A percentile compares a stretch with the other conserved stretches of the same genome.
Conservation (phyloP, 2,329 filamentous ascomycete genomes). For the Hypoxylon sp. region DNA sequence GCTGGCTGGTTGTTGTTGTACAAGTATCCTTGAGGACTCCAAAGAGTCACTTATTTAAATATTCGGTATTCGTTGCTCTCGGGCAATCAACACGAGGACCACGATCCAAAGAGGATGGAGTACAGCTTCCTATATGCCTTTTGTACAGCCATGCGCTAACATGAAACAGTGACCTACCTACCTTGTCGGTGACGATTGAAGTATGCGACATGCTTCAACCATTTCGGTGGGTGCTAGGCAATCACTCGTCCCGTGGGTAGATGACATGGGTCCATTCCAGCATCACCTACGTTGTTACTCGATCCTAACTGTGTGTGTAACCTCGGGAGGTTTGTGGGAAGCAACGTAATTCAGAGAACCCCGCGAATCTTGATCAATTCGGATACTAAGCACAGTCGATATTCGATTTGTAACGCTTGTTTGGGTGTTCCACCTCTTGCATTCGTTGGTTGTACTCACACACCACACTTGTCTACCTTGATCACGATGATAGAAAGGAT, state of each 20-base stretch:
- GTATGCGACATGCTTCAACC: neutral
- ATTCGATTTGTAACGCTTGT: neutral
- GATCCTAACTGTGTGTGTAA: neutral
- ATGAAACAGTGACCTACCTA: neutral
- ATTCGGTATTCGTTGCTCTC: neutral
- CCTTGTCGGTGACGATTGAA: conserved; percentile 1
- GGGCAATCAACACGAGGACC: neutral
- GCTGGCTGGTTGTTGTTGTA: neutral
- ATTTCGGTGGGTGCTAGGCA: conserved; percentile 4
- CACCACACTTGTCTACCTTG: neutral
- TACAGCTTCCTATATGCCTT: neutral
- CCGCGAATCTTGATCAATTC: neutral
- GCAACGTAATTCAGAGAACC: neutral
- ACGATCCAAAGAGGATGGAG: neutral
- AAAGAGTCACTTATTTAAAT: neutral
- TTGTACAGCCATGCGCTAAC: neutral
- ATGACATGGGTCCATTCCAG: neutral
- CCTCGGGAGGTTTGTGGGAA: neutral
- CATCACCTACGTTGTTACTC: neutral
- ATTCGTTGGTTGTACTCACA: neutral
- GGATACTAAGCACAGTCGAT: neutral
- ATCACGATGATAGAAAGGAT: neutral
- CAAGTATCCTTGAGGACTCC: neutral
- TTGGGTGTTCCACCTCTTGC: neutral
- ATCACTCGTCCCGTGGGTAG: neutral